Evolutionary conservation across 2,329 filamentous ascomycete species (phyloP).

Genomic region (Colletotrichum gigasporum): DNA sequence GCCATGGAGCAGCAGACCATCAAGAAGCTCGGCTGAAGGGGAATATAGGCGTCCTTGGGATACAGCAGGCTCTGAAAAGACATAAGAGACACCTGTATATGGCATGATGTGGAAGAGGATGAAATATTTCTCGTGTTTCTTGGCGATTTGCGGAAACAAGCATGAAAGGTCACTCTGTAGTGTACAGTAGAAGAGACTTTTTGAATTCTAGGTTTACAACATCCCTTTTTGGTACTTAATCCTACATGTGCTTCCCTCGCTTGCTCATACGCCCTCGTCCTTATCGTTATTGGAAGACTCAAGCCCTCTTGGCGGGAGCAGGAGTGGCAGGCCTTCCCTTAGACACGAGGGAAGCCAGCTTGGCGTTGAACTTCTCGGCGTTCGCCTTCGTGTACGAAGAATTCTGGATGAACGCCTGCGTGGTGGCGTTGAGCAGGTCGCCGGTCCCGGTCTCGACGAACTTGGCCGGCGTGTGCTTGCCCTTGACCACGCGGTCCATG

Average conservation of each 20-base stretch:
- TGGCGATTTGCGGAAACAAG: background rate
- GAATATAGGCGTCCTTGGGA: background rate
- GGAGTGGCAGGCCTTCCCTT: slow-evolving; percentile 32
- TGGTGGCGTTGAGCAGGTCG: slow-evolving; percentile 45
- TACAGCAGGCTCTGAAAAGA: background rate
- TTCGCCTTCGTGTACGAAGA: slow-evolving; percentile 47
- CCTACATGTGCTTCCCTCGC: background rate
- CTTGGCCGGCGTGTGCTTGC: slow-evolving; percentile 47
- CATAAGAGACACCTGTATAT: background rate
- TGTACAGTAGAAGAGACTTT: slow-evolving; percentile 23
- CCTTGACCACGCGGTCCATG: slow-evolving; percentile 43
- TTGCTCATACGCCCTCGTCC: background rate
- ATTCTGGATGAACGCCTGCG: slow-evolving; percentile 48
- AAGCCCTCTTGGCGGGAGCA: slow-evolving; percentile 27
- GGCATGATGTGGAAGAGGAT: background rate
- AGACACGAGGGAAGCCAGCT: slow-evolving; percentile 44
- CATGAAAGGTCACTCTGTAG: background rate
- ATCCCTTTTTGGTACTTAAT: slow-evolving; percentile 9
- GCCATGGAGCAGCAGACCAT: slow-evolving; percentile 58
- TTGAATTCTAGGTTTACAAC: slow-evolving; percentile 25
- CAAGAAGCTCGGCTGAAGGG: slow-evolving; percentile 47
- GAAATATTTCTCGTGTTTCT: background rate
- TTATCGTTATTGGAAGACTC: background rate
- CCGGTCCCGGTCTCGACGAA: slow-evolving; percentile 34
- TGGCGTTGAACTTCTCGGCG: slow-evolving; percentile 49